phyloP scores from a whole-genome alignment of 2,329 filamentous ascomycete species.

The Pestalotiopsis sp. region DNA sequence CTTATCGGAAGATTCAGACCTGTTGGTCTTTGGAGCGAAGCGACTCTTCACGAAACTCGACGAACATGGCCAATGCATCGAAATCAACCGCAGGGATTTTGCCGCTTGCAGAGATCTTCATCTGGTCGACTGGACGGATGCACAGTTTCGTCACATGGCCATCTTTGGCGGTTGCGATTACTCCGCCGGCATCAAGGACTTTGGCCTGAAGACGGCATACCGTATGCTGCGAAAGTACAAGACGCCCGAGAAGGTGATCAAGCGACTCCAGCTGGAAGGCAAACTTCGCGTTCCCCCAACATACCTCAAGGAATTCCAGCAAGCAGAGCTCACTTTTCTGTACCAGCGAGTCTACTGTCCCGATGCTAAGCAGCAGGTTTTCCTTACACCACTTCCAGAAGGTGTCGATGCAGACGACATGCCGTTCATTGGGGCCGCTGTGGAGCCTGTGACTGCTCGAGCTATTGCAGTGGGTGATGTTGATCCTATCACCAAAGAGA shows the following conservation, averaged over 20 bases:
- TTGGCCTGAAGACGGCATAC: constrained; percentile 93
- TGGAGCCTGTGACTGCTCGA: constrained; percentile 69
- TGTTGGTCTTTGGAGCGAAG: constrained; percentile 92
- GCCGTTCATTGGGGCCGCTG: constrained; percentile 77
- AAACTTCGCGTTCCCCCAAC: constrained; percentile 79
- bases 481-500: constrained; percentile 85
- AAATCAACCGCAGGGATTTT: constrained; percentile 89
- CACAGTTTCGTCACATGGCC: constrained; percentile 91
- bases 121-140: constrained; percentile 87
- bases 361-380: constrained; percentile 67
- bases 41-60: constrained; percentile 91
- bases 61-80: constrained; percentile 88
- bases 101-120: constrained; percentile 86
- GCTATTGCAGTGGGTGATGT: constrained; percentile 80
- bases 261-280: constrained; percentile 85
- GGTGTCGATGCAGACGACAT: constrained; percentile 69
- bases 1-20: constrained; percentile 92
- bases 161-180: constrained; percentile 98
- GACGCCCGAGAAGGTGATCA: constrained; percentile 78
- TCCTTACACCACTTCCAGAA: constrained; percentile 68
- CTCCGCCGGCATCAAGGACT: constrained; percentile 77
- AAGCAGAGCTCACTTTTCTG: constrained; percentile 90
- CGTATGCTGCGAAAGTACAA: constrained; percentile 89
- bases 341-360: constrained; percentile 96
- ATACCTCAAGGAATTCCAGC: constrained; percentile 79